Conservation (phyloP, 1,139 yeast genomes). For the Dujonia santamariae region DNA sequence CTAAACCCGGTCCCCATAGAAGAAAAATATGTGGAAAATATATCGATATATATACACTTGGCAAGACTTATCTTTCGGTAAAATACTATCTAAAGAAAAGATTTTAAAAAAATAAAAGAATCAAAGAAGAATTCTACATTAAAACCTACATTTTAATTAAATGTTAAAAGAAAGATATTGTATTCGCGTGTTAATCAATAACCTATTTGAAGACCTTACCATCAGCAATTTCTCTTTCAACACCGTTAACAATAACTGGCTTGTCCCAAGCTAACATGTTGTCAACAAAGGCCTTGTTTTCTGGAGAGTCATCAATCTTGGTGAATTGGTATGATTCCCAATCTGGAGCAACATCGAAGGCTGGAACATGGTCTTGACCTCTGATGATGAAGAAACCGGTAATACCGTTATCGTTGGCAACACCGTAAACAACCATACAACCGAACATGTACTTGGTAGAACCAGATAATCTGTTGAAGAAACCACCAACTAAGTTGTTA, state of each 20-base stretch:
- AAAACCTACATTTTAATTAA: no score
- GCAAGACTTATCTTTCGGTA: no score
- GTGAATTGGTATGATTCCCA: slow-evolving; percentile 69
- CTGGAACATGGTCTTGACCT: slow-evolving; percentile 90
- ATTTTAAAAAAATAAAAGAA: no score
- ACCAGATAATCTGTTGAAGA: slow-evolving; percentile 91
- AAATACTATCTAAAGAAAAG: not conserved
- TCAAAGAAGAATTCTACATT: no score
- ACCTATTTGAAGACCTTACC: slow-evolving; percentile 50
- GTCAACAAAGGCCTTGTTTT: slow-evolving; percentile 38
- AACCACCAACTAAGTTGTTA: slow-evolving; percentile 97
- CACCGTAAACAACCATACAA: slow-evolving; percentile 92
- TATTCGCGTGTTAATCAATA: no score
- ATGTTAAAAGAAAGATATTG: no score
- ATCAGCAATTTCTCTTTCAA: slow-evolving; percentile 45
- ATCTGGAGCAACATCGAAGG: slow-evolving; percentile 98
- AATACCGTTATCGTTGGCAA: slow-evolving; percentile 97
- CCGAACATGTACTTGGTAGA: slow-evolving; percentile 96
- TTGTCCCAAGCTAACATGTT: slow-evolving; percentile 55
- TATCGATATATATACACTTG: no score
- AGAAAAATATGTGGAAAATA: no score
- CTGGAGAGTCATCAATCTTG: slow-evolving; percentile 41
- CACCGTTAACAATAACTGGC: slow-evolving; percentile 46
- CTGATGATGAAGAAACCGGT: slow-evolving; percentile 92
- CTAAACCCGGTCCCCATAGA: no score